Evolutionary conservation across 345 rosid species (phyloP), one percentile per base, ranked within the genome.

Genomic region (Leavenworthia alabamica): DNA sequence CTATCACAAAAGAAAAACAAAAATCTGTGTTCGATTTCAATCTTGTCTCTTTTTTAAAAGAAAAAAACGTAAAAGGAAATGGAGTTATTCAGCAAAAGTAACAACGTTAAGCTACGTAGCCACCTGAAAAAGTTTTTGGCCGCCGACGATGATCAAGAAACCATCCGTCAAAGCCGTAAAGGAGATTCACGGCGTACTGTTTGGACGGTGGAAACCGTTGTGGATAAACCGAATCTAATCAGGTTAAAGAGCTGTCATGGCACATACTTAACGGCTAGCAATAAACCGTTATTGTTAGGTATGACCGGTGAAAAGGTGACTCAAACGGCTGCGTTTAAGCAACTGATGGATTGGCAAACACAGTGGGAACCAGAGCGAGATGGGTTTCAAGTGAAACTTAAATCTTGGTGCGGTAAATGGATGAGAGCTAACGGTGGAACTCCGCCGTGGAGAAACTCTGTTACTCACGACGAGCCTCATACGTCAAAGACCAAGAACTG

Each of bases 391-490:
- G 69, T 81, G 37, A 77, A 74, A 71, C 50, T 92, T 6, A 80
- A 68, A 46, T 74, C 83, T 2, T 80, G 93, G 89, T 83, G 87
- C 32, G 89, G 96, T 9, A 88, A 77, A 53, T 83, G 72, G 53
- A 42, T 92, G 66, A 76, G 95, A 9, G 96, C 77, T 3, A 91
- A 91, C 83, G 98, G 96, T 0, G 96, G 96, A 64, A 76, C 82
- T 1, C 95, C 84, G 36, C 98, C 96, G 48, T 92, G 98, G 98
- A 79, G 98, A 43, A 88, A 89, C 77, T 73, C 95, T 35, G 69
- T 89, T 23, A 92, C 96, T 35, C 93, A 88, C 59, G 98, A 92
- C 31, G 90, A 86, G 14, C 95, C 96, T 20, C 79, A 74, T 29
- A 62, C 73, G 17, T 74, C 81, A 0, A 64, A 88, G 15, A 83